Evolutionary conservation across 208 protist genomes (phyloP), one percentile per base, ranked within the genome.

Genomic region (Acanthamoeba polyphaga): DNA sequence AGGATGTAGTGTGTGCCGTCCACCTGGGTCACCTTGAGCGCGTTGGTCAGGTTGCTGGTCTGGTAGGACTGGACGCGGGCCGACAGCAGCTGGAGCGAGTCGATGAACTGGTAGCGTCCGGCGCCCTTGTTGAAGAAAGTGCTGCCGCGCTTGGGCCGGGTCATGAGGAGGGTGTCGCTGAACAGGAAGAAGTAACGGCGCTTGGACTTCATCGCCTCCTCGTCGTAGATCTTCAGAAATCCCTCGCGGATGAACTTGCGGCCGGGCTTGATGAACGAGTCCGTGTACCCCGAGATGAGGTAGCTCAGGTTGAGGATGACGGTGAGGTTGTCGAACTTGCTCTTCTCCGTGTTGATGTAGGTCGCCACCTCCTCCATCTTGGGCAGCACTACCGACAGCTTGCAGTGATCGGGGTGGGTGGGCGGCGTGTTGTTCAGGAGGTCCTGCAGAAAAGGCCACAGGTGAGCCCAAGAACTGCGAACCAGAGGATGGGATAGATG

Each of bases 261-360:
- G 17, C 80, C 80, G 7, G 80, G 80, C 32, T 89, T 89, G 24
- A 89, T 58, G 80, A 89, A 89, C 22, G 80, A 64, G 80, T 89
- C 80, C 4, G 24, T 66, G 34, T 89, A 89, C 22, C 80, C 80
- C 3, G 51, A 49, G 80, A 89, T 89, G 5, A 89, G 80, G 80
- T 89, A 64, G 34, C 80, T 89, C 12, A 94, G 24, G 13, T 94
- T 55, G 12, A 87, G n/a, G 15, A 94, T 94, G n/a, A 87, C 53
- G 1, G 53, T 76, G n/a, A 95, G 55, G 49, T 95, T 89, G 53
- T 95, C 92, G 51, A 74, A 60, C 76, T 95, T 74, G 43, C 76
- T 82, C 76, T 95, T 95, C 60, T 64, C 68, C 1, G 82, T 85
- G 78, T 95, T 95, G 60, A 95, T 95, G 92, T 95, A 95, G 38